Percentiles rank a stretch among this genome's conserved stretches.
Conservation (phyloP, 306 rosid genomes). For the Cucurbita pepo region DNA sequence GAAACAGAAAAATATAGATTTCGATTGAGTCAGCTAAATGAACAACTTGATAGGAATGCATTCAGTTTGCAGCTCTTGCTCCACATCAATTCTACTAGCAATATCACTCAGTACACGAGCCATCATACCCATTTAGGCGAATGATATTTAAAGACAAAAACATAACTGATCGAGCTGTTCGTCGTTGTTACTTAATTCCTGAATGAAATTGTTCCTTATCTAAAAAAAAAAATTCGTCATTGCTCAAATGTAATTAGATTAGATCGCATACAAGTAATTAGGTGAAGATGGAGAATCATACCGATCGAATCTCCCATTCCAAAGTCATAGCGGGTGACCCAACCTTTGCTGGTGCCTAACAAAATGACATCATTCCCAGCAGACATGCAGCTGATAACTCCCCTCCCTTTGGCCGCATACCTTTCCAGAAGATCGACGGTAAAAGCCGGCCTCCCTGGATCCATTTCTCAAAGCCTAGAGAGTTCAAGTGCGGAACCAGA, state of each 20-base stretch:
- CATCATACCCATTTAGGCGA: not conserved
- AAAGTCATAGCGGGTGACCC: conserved; percentile 90
- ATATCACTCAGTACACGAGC: not conserved
- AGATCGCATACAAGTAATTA: not conserved
- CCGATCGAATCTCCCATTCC: conserved; percentile 79
- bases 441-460: conserved; percentile 72
- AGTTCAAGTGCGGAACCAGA: not conserved
- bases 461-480: conserved; percentile 32
- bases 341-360: conserved; percentile 89
- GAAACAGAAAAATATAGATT: not conserved
- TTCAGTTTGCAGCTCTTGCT: not conserved
- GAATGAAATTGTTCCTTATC: too few relatives aligned
- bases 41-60: not conserved
- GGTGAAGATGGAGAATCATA: conserved; percentile 7
- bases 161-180: not conserved
- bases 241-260: not conserved
- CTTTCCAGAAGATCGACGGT: conserved; percentile 87
- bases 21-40: not conserved
- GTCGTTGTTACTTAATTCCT: not conserved
- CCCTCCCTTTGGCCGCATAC: conserved; percentile 81
- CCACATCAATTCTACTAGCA: not conserved
- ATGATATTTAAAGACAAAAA: not conserved
- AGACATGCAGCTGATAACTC: conserved; percentile 77
- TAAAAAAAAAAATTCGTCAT: not conserved
- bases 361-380: conserved; percentile 88